These are phyloP conservation scores for Codiaeum variegatum DNA, from an alignment of 441 rosid species.

Conservation along the genomic window DNA sequence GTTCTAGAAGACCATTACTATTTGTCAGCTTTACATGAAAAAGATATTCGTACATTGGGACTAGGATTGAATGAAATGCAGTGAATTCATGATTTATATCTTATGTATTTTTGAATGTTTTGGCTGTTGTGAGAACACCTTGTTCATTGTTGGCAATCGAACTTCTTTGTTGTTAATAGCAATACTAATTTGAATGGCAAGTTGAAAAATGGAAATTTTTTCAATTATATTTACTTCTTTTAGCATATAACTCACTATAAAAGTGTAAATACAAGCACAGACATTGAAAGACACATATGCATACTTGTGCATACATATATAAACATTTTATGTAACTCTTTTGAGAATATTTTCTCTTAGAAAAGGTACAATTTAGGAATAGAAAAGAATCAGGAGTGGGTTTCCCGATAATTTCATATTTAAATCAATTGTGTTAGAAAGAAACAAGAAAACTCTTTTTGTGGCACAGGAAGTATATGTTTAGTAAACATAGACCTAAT, in stretches of 20 bases:
- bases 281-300: too few species aligned
- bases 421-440: neutral
- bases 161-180: neutral
- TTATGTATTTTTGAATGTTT: neutral
- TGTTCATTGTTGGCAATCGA: neutral
- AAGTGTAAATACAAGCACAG: neutral
- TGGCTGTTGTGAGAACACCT: neutral
- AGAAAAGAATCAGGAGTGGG: neutral
- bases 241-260: neutral
- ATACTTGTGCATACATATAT: too few species aligned
- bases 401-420: neutral
- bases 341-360: neutral
- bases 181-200: neutral
- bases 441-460: neutral
- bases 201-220: slow-evolving; percentile 1
- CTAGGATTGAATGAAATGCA: neutral
- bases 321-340: too few species aligned
- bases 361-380: neutral
- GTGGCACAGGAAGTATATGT: neutral
- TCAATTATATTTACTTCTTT: neutral
- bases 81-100: neutral
- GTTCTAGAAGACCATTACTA: neutral
- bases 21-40: neutral
- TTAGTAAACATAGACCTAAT: neutral
- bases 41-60: neutral